Percentiles rank a stretch among this genome's conserved stretches.
phyloP scores from a whole-genome alignment of 352 stramenopile species.

The Pilasporangium apinafurcum region DNA sequence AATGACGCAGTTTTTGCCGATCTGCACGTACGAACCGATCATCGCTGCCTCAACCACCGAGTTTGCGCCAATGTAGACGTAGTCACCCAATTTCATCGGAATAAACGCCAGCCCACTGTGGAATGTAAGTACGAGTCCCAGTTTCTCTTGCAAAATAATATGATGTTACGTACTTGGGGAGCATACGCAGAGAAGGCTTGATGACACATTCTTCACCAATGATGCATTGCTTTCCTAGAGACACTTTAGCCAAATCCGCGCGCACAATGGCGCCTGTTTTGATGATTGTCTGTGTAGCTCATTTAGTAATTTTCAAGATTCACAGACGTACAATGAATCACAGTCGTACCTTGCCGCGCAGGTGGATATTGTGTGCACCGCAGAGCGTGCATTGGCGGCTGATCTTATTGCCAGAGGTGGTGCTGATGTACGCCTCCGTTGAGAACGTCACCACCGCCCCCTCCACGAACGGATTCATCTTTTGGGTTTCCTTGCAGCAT shows the following conservation, averaged over 20 bases:
- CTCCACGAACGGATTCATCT: slow-evolving; percentile 64
- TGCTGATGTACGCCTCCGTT: slow-evolving; percentile 58
- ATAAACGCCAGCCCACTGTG: slow-evolving; percentile 73
- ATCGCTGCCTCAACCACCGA: slow-evolving; percentile 76
- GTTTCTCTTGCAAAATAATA: background rate
- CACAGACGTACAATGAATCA: background rate
- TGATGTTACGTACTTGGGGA: slow-evolving; percentile 34
- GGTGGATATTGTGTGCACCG: slow-evolving; percentile 63
- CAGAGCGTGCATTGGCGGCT: slow-evolving; percentile 57
- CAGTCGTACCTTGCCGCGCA: slow-evolving; percentile 52
- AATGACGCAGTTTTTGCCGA: slow-evolving; percentile 84
- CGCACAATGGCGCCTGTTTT: slow-evolving; percentile 63
- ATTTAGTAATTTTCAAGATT: background rate
- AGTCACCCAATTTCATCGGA: slow-evolving; percentile 75
- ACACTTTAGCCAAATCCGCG: slow-evolving; percentile 79
- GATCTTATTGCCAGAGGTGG: slow-evolving; percentile 65
- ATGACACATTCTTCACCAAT: slow-evolving; percentile 67
- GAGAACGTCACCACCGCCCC: slow-evolving; percentile 41
- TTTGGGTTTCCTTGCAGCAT: background rate
- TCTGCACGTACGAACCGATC: slow-evolving; percentile 80
- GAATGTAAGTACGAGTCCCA: background rate
- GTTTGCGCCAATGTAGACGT: slow-evolving; percentile 72
- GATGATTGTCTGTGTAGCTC: slow-evolving; percentile 65
- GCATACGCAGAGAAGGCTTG: slow-evolving; percentile 56
- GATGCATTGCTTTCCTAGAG: slow-evolving; percentile 75